These are phyloP conservation scores for Peronospora destructor DNA, from an alignment of 352 stramenopile genomes.

Conservation along the genomic window DNA sequence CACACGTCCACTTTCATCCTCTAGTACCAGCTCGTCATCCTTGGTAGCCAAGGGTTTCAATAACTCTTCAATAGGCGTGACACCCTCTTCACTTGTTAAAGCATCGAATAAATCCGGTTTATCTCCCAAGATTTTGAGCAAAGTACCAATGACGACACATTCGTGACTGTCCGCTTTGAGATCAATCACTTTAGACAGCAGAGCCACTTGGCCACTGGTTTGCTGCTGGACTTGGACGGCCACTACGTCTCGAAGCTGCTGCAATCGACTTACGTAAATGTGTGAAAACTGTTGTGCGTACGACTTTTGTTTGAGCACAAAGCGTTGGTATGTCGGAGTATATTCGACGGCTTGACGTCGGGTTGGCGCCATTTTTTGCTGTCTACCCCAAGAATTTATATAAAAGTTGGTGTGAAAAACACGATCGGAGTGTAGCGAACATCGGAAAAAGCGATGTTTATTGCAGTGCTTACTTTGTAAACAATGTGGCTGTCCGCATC, in stretches of 20 bases:
- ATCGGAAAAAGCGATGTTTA: too few species aligned
- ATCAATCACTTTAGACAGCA: constrained; percentile 74
- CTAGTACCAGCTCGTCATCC: constrained; percentile 75
- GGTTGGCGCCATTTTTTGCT: constrained; percentile 26
- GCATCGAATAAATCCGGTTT: constrained; percentile 83
- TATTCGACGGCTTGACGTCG: constrained; percentile 35
- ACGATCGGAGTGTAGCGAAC: too few species aligned
- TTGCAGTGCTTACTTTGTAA: too few species aligned
- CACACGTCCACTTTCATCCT: constrained; percentile 85
- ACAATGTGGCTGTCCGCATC: too few species aligned
- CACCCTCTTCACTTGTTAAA: constrained; percentile 52
- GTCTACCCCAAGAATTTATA: neutral
- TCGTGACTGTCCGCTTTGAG: constrained; percentile 55
- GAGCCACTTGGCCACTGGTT: constrained; percentile 13
- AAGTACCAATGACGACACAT: constrained; percentile 73
- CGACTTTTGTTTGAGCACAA: constrained; percentile 78
- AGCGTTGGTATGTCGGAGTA: constrained; percentile 45
- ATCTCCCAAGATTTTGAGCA: constrained; percentile 71
- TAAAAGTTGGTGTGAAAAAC: neutral
- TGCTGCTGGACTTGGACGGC: constrained; percentile 34
- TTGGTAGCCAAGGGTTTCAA: constrained; percentile 42
- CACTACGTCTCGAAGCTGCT: constrained; percentile 59
- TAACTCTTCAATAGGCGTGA: constrained; percentile 35
- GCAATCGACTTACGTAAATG: constrained; percentile 84
- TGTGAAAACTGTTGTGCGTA: constrained; percentile 88